Evolutionary conservation across 1,284 basidiomycete species (phyloP).

Genomic region (Boletellus deceptivus): DNA sequence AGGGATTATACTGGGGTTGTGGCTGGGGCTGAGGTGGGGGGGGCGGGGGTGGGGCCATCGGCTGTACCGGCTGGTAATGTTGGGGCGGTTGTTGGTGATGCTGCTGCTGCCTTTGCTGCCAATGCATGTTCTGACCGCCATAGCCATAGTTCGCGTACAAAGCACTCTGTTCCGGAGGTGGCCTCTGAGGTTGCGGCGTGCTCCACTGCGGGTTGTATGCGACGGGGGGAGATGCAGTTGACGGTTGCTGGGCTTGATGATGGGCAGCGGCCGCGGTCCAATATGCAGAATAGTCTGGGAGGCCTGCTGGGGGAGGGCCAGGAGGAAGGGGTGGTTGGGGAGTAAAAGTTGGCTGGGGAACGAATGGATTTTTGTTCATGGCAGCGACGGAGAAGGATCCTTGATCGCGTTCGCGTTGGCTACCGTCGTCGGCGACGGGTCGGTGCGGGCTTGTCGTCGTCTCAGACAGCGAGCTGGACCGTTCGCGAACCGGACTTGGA

Average conservation of each 20-base stretch:
- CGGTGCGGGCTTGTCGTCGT: constrained; percentile 20
- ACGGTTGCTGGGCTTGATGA: constrained; percentile 41
- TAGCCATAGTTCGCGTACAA: constrained; percentile 85
- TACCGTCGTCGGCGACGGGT: constrained; percentile 7
- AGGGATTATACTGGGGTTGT: constrained; percentile 69
- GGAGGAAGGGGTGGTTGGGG: constrained; percentile 75
- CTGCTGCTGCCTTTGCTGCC: constrained; percentile 60
- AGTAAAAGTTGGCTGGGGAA: constrained; percentile 63
- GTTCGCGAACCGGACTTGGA: constrained; percentile 2
- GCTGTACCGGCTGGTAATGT: constrained; percentile 52
- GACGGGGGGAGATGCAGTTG: constrained; percentile 34
- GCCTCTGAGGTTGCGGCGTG: constrained; percentile 57
- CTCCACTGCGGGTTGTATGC: constrained; percentile 67
- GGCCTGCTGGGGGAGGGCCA: constrained; percentile 71
- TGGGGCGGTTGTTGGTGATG: constrained; percentile 41
- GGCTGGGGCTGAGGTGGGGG: constrained; percentile 54
- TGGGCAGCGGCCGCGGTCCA: constrained; percentile 63
- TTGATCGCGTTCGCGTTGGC: constrained; percentile 10
- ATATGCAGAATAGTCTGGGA: constrained; percentile 73
- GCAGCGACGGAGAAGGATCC: constrained; percentile 8
- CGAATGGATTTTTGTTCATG: constrained; percentile 82
- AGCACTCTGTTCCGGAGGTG: constrained; percentile 69
- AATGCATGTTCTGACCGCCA: constrained; percentile 56
- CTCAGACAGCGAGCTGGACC: constrained; percentile 23
- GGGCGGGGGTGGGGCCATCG: constrained; percentile 41